phyloP scores from a whole-genome alignment of 768 basidiomycete genomes.

The Hericium coralloides region DNA sequence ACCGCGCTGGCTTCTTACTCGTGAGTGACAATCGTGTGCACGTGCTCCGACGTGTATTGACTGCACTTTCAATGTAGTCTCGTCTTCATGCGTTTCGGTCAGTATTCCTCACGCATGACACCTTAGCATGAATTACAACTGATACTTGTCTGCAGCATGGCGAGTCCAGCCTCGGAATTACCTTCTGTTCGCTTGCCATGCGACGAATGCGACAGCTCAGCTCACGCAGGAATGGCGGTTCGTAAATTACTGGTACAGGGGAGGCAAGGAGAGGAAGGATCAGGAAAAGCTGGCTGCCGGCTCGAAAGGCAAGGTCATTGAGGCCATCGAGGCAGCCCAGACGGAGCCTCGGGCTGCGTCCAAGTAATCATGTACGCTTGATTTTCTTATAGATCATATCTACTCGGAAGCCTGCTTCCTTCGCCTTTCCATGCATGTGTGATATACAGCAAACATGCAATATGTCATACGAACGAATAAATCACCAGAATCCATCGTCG shows the following conservation, averaged over 20 bases:
- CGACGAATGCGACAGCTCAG: slow-evolving; percentile 86
- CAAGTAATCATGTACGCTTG: slow-evolving; percentile 1
- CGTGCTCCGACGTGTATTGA: background rate
- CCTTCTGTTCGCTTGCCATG: slow-evolving; percentile 88
- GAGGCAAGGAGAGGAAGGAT: slow-evolving; percentile 69
- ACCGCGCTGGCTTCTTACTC: slow-evolving; percentile 85
- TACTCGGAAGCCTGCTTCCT: slow-evolving; percentile 2
- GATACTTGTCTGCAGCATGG: slow-evolving; percentile 55
- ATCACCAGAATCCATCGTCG: slow-evolving; percentile 75
- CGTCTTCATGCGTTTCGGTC: slow-evolving; percentile 96
- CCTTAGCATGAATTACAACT: background rate
- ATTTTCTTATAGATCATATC: slow-evolving; percentile 8
- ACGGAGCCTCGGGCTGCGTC: background rate
- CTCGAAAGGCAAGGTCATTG: slow-evolving; percentile 31
- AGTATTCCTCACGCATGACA: background rate
- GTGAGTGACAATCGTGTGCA: slow-evolving; percentile 41
- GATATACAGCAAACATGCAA: background rate
- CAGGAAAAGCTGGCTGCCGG: slow-evolving; percentile 3
- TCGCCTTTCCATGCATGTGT: background rate
- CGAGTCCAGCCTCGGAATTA: slow-evolving; percentile 94
- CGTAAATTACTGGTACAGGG: slow-evolving; percentile 83
- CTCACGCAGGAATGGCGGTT: slow-evolving; percentile 77
- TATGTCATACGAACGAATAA: too few relatives aligned
- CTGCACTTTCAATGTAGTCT: slow-evolving; percentile 23
- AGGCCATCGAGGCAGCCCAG: slow-evolving; percentile 39